These are phyloP conservation scores for Coelastrella sp. DNA, from an alignment of 139 green algal genomes.

Conservation along the genomic window DNA sequence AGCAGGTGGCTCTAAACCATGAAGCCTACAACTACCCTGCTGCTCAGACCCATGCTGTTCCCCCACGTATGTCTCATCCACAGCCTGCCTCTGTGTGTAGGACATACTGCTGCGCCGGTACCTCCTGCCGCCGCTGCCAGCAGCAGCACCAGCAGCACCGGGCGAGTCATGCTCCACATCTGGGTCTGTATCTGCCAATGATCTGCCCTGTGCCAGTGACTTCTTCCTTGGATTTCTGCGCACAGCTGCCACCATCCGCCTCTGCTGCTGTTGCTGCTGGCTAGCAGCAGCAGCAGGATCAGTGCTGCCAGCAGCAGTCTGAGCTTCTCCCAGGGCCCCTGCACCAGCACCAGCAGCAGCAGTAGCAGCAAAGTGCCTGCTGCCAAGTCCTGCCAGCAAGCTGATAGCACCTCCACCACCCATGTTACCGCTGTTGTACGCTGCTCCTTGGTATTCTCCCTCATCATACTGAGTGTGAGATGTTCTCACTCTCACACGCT, in stretches of 20 bases:
- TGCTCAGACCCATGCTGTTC: neutral
- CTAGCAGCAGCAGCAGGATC: neutral
- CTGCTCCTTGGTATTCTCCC: neutral
- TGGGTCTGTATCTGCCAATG: neutral
- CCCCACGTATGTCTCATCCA: neutral
- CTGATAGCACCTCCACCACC: neutral
- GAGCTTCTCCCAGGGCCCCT: too few species aligned
- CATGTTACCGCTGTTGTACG: neutral
- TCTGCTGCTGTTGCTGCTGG: neutral
- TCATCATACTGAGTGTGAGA: neutral
- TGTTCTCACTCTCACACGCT: neutral
- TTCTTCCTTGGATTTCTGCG: neutral
- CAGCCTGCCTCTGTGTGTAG: neutral
- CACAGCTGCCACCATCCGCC: neutral
- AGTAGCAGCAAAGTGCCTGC: conserved; percentile 4
- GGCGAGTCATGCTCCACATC: neutral
- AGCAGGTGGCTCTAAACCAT: conserved; percentile 9
- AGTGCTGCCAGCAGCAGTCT: neutral
- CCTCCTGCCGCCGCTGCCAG: conserved; percentile 13
- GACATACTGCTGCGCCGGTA: neutral
- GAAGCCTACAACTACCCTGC: neutral
- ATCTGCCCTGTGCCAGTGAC: neutral
- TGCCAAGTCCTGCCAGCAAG: neutral
- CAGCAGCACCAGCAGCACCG: conserved; percentile 3
- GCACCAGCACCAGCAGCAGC: neutral